Conservation (phyloP, 176 grass and related monocot genomes). For the Oryza longistaminata region DNA sequence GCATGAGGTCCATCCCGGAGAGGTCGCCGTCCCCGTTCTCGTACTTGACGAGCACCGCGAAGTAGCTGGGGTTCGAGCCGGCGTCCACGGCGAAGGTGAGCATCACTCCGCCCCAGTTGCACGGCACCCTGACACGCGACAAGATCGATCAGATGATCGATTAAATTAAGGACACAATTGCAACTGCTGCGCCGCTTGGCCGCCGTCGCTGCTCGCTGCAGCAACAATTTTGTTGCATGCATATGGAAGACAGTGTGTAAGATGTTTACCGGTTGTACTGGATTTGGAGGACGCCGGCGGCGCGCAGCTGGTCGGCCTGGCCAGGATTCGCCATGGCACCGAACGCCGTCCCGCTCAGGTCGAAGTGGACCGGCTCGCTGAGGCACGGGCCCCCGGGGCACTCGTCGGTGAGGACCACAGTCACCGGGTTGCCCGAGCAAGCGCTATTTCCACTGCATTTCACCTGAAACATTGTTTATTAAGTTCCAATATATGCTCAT, state of each 20-base stretch:
- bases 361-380: slow-evolving; percentile 54
- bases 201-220: not conserved
- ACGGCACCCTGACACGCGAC: slow-evolving; percentile 39
- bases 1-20: slow-evolving; percentile 52
- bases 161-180: not conserved
- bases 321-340: slow-evolving; percentile 59
- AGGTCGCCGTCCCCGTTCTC: slow-evolving; percentile 58
- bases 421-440: slow-evolving; percentile 58
- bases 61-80: slow-evolving; percentile 69
- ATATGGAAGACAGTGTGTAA: not conserved
- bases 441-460: slow-evolving; percentile 49
- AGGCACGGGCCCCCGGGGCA: slow-evolving; percentile 54
- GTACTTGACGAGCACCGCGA: slow-evolving; percentile 62
- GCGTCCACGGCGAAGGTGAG: slow-evolving; percentile 56
- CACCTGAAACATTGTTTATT: slow-evolving; percentile 30
- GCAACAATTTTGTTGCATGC: not conserved
- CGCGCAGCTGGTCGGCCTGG: slow-evolving; percentile 57
- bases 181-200: not conserved
- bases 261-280: slow-evolving; percentile 48
- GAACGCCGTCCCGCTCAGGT: slow-evolving; percentile 73
- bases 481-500: not conserved
- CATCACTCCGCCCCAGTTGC: slow-evolving; percentile 51
- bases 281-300: slow-evolving; percentile 49
- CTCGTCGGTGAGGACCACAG: slow-evolving; percentile 58
- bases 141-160: too few species aligned